Conservation (phyloP, 202 grass and related monocot species). For the Panicum virgatum region DNA sequence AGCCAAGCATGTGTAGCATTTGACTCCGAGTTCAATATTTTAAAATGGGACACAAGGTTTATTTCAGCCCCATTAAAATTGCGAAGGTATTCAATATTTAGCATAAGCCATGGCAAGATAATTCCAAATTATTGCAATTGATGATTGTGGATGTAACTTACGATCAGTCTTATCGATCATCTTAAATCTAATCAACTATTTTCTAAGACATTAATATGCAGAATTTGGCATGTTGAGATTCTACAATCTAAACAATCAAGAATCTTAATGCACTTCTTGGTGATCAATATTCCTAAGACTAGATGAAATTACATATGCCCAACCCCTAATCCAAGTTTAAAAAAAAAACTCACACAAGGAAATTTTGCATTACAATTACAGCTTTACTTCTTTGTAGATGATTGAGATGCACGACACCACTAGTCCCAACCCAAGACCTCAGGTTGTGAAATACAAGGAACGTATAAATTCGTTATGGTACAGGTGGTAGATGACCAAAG, state of each 20-base stretch:
- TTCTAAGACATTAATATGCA: background rate
- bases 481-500: background rate
- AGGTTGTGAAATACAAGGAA: background rate
- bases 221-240: slow-evolving; percentile 22
- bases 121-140: slow-evolving; percentile 18
- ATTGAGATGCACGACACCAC: background rate
- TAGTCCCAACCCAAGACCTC: slow-evolving; percentile 4
- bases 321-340: background rate
- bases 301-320: slow-evolving; percentile 8
- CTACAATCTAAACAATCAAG: background rate
- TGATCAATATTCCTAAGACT: slow-evolving; percentile 4
- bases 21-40: background rate
- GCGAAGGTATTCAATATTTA: slow-evolving; percentile 9
- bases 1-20: slow-evolving; percentile 3
- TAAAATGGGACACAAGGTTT: background rate
- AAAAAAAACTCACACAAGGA: background rate
- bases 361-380: background rate
- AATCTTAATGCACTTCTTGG: background rate
- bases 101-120: background rate
- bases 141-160: slow-evolving; percentile 2
- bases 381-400: background rate
- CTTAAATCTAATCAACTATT: background rate
- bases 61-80: slow-evolving; percentile 19
- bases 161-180: background rate
- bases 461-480: background rate